Evolutionary conservation across 208 protist species (phyloP).

Genomic region (Tritrichomonas foetus): DNA sequence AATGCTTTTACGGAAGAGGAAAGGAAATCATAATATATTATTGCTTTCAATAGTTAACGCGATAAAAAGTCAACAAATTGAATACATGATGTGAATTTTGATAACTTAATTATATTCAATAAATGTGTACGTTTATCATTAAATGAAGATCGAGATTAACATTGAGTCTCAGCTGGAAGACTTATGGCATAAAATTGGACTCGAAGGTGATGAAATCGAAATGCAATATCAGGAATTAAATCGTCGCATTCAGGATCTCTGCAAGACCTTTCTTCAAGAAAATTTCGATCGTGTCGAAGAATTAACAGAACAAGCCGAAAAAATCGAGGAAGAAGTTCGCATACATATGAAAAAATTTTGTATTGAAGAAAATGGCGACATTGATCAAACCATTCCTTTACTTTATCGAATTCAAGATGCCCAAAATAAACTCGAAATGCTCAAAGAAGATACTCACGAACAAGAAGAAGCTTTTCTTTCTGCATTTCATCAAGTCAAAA

Average conservation of each 20-base stretch:
- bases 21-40: no score
- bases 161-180: not conserved
- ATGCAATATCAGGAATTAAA: not conserved
- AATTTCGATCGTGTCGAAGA: not conserved
- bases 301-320: not conserved
- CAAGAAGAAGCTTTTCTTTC: not conserved
- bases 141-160: constrained; percentile 1
- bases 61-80: no score
- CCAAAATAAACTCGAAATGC: not conserved
- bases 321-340: not conserved
- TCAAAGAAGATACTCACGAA: not conserved
- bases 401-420: not conserved
- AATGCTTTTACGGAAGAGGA: no score
- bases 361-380: not conserved
- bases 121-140: no score
- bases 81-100: not conserved
- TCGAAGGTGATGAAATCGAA: not conserved
- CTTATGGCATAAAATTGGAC: not conserved
- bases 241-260: not conserved
- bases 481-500: not conserved
- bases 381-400: not conserved
- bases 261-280: not conserved
- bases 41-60: no score
- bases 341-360: not conserved
- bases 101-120: not conserved